Evolutionary conservation across 2,329 filamentous ascomycete species (phyloP), one percentile per base, ranked within the genome.

Genomic region (Paraphoma chrysanthemicola): DNA sequence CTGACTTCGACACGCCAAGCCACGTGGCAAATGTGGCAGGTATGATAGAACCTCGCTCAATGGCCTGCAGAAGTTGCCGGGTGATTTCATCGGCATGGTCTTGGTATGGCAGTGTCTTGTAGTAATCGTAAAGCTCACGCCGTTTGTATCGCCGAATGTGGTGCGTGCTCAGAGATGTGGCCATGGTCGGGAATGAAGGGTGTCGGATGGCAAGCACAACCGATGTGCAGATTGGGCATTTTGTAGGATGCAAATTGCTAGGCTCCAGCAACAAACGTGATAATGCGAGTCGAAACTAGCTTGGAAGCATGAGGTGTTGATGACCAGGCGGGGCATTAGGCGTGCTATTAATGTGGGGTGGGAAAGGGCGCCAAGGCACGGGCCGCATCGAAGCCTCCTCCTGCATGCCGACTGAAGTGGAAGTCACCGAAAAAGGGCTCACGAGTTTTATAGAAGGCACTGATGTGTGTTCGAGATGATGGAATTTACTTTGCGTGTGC

Each of bases 1-100:
- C 63, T n/a, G 64, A 67, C 8, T 53, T 53, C 2, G 66, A 61
- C 12, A 72, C 33, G 7, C 59, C 57, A 6, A 76, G 62, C 72
- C 71, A 76, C 18, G 66, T 53, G 8, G 48, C 51, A 48, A 71
- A 70, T 9, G 56, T 45, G 8, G 42, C 31, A 0, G 70, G 66
- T 1, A 59, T 12, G n/a, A 72, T 45, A 6, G 68, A 68, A 10
- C 64, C 63, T 5, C 36, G 41, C 38, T 58, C 49, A 18, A 69
- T 47, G 8, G 63, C 57, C 23, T 48, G 12, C 1, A 66, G 50
- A 10, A 66, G 45, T 29, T 59, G 36, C 9, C 45, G 11, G 10
- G 61, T 60, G 12, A 57, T 48, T 8, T 8, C 12, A 39, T 61
- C 56, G 3, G 31, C 33, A 16, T 53, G 45, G 8, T n/a, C 7